phyloP scores from a whole-genome alignment of 202 grass and related monocot genomes.

The Setaria italica region DNA sequence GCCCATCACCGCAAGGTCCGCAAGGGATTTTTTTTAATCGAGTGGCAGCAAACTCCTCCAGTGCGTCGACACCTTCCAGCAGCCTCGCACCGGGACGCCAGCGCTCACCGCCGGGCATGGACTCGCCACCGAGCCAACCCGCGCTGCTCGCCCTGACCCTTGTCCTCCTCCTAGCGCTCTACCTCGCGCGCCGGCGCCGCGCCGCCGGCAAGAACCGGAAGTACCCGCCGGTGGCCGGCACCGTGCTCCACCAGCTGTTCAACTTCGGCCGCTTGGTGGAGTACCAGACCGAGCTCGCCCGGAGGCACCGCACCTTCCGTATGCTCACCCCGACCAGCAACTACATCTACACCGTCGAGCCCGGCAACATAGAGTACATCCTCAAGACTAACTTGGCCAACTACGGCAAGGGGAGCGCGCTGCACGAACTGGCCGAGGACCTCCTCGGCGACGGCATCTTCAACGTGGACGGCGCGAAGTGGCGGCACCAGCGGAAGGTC shows the following conservation, averaged over 20 bases:
- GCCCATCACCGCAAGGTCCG: background rate
- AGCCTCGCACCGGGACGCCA: background rate
- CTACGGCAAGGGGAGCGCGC: constrained; percentile 68
- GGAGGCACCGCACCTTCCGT: constrained; percentile 68
- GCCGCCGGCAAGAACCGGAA: constrained; percentile 41
- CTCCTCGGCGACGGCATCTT: constrained; percentile 82
- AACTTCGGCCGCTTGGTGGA: constrained; percentile 57
- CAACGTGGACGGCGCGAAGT: constrained; percentile 68
- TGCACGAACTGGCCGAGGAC: constrained; percentile 50
- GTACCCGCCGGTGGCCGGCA: constrained; percentile 68
- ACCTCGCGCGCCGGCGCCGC: constrained; percentile 23
- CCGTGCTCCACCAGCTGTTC: constrained; percentile 64
- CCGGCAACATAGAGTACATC: constrained; percentile 72
- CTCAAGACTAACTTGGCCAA: constrained; percentile 77
- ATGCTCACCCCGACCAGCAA: constrained; percentile 61
- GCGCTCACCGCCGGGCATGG: constrained; percentile 37
- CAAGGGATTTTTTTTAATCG: constrained; percentile 1
- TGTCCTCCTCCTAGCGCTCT: constrained; percentile 40
- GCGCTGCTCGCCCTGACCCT: constrained; percentile 23
- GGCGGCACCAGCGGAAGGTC: constrained; percentile 76
- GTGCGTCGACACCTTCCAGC: no score
- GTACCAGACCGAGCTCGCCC: constrained; percentile 55
- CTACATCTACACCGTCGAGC: constrained; percentile 71
- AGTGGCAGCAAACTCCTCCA: background rate
- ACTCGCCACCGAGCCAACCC: constrained; percentile 9